Evolutionary conservation across 2,329 filamentous ascomycete genomes (phyloP), one percentile per base, ranked within the genome.

Genomic region (Graphilbum sp.): DNA sequence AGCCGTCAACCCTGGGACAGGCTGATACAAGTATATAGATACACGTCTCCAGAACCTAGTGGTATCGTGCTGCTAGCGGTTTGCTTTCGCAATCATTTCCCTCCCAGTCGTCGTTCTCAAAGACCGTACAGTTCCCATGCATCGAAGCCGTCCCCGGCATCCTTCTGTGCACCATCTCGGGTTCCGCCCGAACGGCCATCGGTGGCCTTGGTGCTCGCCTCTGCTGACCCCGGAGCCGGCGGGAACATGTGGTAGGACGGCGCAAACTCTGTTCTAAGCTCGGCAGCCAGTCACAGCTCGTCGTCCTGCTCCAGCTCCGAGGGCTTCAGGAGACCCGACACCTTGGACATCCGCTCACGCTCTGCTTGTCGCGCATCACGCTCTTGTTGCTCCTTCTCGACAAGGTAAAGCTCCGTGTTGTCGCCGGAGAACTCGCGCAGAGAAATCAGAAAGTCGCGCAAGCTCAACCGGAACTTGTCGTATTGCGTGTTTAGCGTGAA

Each of bases 341-440:
- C 85, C 68, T 94, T 96, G 63, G 88, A 83, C 45, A 84, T 77
- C 48, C 88, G 79, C 60, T 95, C 85, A 51, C 87, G 78, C 56
- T 98, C 92, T 18, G 85, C 82, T 35, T 80, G 77, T 57, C 87
- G 85, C 34, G 82, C 83, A 49, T 88, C 83, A 46, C 75, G 76
- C 43, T 88, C 79, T 46, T 86, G 85, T 57, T 92, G 81, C 59
- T 98, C 90, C 58, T 93, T 86, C 58, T 98, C 90, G 41, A 94
- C 87, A 4, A 82, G 76, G 59, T 81, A 98, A 10, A 98, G 69
- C 54, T 98, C 90, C 1, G 88, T 75, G 50, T 96, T 95, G 60
- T 98, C 90, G 37, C 84, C 90, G 1, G 85, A 78, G 45, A 96
- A 98, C 60, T 98, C 92, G 62, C 95, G 94, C 49, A 98, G 67